Evolutionary conservation across 2,329 filamentous ascomycete genomes (phyloP).

Genomic region (Monilinia fructicola): DNA sequence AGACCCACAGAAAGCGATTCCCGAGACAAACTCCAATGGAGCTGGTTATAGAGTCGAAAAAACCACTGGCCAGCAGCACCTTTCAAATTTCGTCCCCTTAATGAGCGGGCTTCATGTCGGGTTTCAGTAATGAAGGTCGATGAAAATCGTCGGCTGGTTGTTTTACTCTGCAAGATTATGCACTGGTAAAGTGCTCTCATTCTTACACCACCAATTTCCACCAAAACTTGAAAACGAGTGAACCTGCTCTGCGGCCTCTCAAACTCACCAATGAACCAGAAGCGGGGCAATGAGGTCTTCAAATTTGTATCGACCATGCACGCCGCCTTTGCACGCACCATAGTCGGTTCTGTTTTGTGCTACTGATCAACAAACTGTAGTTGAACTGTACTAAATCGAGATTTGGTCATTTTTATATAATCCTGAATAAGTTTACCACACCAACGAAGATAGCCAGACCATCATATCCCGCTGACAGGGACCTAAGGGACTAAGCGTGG

Average conservation of each 20-base stretch:
- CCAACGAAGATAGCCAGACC: neutral
- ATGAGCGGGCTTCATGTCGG: neutral
- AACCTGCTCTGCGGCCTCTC: neutral
- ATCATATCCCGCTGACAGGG: too few species aligned
- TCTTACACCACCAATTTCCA: neutral
- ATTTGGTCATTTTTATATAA: neutral
- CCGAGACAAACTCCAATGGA: neutral
- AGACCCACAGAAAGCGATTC: neutral
- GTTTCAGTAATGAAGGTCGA: neutral
- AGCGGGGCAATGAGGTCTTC: conserved; percentile 3
- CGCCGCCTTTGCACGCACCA: neutral
- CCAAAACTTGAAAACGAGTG: neutral
- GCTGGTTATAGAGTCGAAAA: neutral
- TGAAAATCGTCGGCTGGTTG: neutral
- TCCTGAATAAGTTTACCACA: neutral
- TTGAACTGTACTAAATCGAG: neutral
- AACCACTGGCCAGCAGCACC: neutral
- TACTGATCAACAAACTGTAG: neutral
- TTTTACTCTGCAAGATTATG: neutral
- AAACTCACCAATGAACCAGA: neutral
- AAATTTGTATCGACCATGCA: conserved; percentile 11
- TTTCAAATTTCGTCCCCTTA: neutral
- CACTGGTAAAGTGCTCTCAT: neutral
- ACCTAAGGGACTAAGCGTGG: neutral
- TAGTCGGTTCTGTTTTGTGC: neutral